Evolutionary conservation across 2,329 filamentous ascomycete species (phyloP).

Genomic region (Reticulascus tulasneorum): DNA sequence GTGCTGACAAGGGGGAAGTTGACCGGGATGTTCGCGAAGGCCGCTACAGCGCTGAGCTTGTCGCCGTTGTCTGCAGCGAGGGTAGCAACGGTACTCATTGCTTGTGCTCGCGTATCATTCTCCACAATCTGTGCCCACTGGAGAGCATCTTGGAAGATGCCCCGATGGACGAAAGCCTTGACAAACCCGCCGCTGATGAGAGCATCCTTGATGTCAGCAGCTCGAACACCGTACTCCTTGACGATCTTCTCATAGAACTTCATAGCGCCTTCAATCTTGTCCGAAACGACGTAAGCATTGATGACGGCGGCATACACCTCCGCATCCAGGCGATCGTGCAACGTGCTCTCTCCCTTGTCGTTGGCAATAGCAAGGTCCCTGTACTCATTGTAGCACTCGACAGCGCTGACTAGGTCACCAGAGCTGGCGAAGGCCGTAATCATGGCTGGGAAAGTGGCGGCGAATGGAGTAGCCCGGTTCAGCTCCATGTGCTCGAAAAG

Average conservation of each 20-base stretch:
- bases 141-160: constrained; percentile 70
- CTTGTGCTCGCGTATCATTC: constrained; percentile 52
- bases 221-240: constrained; percentile 53
- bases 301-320: constrained; percentile 89
- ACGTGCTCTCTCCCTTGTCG: constrained; percentile 66
- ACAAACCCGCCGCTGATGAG: constrained; percentile 74
- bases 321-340: constrained; percentile 71
- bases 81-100: constrained; percentile 70
- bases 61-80: constrained; percentile 77
- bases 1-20: constrained; percentile 46
- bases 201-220: constrained; percentile 63
- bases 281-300: constrained; percentile 79
- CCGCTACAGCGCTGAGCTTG: constrained; percentile 61
- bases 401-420: constrained; percentile 80
- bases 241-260: constrained; percentile 83
- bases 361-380: constrained; percentile 80
- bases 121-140: constrained; percentile 65
- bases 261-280: constrained; percentile 74
- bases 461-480: constrained; percentile 67
- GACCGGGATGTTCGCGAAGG: constrained; percentile 56
- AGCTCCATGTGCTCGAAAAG: constrained; percentile 90
- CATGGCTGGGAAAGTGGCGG: constrained; percentile 85
- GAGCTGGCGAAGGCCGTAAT: constrained; percentile 85
- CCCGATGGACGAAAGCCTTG: constrained; percentile 67
- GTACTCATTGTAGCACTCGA: constrained; percentile 96